Evolutionary conservation across 2,329 filamentous ascomycete species (phyloP).

Genomic region (Balansia obtecta): DNA sequence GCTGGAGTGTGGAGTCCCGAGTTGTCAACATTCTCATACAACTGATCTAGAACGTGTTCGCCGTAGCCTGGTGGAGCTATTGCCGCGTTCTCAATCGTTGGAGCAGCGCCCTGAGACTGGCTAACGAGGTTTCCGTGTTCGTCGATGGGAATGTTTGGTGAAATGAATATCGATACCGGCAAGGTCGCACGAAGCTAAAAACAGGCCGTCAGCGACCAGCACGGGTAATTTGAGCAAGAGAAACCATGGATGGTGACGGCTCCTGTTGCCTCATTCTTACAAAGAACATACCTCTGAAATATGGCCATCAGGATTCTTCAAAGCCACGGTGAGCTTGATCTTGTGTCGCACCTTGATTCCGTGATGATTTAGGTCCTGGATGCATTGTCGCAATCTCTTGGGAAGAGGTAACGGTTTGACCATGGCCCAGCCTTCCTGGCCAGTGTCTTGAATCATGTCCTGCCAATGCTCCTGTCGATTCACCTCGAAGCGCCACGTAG

Average conservation of each 20-base stretch:
- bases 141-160: constrained; percentile 79
- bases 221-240: background rate
- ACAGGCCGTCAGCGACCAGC: background rate
- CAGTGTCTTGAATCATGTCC: constrained; percentile 54
- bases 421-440: constrained; percentile 52
- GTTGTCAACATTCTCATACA: constrained; percentile 79
- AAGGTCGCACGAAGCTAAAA: constrained; percentile 70
- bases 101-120: constrained; percentile 36
- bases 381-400: constrained; percentile 66
- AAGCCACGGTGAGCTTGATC: constrained; percentile 77
- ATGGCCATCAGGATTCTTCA: constrained; percentile 92
- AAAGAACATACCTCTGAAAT: constrained; percentile 59
- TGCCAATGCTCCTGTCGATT: constrained; percentile 52
- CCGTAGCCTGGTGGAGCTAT: constrained; percentile 88
- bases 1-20: constrained; percentile 71
- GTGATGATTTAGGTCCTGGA: constrained; percentile 80
- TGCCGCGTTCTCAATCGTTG: constrained; percentile 41
- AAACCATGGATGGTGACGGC: background rate
- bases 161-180: constrained; percentile 89
- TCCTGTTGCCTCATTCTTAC: background rate
- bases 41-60: constrained; percentile 75
- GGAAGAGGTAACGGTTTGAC: constrained; percentile 58
- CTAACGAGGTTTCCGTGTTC: constrained; percentile 71
- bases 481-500: constrained; percentile 43
- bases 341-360: constrained; percentile 91